Percentiles rank a stretch among this genome's conserved stretches.
Evolutionary conservation across 2,329 filamentous ascomycete genomes (phyloP).

Genomic region (Arthrinium phaeospermum): DNA sequence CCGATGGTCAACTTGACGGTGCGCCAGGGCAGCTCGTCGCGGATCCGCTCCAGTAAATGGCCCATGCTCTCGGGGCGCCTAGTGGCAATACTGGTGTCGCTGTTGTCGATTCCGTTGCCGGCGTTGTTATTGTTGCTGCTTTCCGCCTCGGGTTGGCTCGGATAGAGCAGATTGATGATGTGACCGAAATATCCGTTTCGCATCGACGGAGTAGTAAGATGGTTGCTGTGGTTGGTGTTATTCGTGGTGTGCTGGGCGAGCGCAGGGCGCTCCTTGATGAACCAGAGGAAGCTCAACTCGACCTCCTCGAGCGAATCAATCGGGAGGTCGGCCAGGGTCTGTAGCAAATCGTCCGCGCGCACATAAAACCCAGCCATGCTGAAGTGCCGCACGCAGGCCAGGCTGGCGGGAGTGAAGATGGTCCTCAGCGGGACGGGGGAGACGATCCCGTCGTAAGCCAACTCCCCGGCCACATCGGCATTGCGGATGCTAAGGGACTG

Average conservation of each 20-base stretch:
- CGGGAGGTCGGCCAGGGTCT: conserved; percentile 36
- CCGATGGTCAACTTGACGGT: conserved; percentile 23
- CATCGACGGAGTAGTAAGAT: background rate
- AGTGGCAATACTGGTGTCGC: too few species aligned
- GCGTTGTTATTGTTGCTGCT: too few species aligned
- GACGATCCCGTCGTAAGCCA: background rate
- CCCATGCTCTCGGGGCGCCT: conserved; percentile 18
- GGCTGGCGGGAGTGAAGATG: conserved; percentile 39
- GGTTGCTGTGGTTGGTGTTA: background rate
- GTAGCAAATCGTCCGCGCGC: conserved; percentile 33
- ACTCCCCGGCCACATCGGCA: conserved; percentile 19
- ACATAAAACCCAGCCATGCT: conserved; percentile 36
- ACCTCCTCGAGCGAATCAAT: conserved; percentile 34
- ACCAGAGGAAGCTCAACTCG: conserved; percentile 41
- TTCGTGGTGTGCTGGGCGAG: background rate
- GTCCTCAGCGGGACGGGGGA: conserved; percentile 30
- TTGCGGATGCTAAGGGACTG: conserved; percentile 33
- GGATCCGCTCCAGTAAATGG: conserved; percentile 30
- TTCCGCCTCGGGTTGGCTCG: too few species aligned
- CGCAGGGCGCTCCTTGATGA: conserved; percentile 17
- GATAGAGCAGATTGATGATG: too few species aligned
- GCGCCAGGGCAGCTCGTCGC: conserved; percentile 28
- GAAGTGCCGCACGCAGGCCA: conserved; percentile 39
- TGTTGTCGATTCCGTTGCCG: too few species aligned
- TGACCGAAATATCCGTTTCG: too few species aligned